Evolutionary conservation across 73 alveolate genomes (phyloP), one percentile per base, ranked within the genome.

Genomic region (Paramecium caudatum): DNA sequence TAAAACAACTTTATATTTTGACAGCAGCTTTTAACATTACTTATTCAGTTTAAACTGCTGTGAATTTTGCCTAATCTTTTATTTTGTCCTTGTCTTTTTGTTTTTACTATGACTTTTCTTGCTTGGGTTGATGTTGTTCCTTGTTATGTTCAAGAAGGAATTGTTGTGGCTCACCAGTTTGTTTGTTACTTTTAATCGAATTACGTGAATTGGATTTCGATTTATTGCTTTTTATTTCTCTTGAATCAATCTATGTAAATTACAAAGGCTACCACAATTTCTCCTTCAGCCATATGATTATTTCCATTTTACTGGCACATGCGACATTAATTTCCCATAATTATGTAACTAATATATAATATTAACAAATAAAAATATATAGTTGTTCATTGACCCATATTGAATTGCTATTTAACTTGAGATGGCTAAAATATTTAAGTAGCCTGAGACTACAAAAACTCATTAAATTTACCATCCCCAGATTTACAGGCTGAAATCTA

Each of bases 1-100:
- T 74, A n/a, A 15, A 37, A 2, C 30, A 17, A 4, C 45, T 43
- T 13, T 74, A 16, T 74, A 74, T 41, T 41, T 37, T 74, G 2
- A 74, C 43, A 0, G 46, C 88, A 41, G 88, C 88, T 45, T 74
- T 74, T 1, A 49, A 50, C 10, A 32, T 83, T 19, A 27, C 92
- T 48, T 43, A 15, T 13, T 83, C 82, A 10, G 34, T 49, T 37
- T 45, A 47, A 3, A 39, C 49, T 36, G 49, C 61, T 10, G 36
- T 61, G 46, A 83, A 50, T 50, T 39, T 74, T 7, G 21, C 85
- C 10, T 83, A 55, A 3, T 83, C 92, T 83, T 83, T 4, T 5
- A 10, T 7, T 23, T 55, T 55, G 80, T 27, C 23, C 46, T 55
- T 3, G 46, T 23, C 50, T 12, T 12, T 41, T 8, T 12, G 12